Conservation (phyloP, 768 basidiomycete genomes). For the Psilocybe cubensis region DNA sequence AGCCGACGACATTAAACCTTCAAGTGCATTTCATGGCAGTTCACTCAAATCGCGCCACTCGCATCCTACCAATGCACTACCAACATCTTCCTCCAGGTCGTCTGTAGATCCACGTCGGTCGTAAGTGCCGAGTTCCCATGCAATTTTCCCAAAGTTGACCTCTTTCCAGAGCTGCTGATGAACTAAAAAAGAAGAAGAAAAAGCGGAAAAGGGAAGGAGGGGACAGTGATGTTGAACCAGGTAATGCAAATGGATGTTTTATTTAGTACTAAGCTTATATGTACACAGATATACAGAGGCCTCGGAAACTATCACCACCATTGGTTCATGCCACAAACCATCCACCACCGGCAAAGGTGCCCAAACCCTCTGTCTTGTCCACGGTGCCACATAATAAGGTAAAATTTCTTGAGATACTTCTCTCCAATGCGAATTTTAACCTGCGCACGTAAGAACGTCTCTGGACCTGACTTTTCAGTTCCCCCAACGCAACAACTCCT, state of each 20-base stretch:
- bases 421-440: not conserved
- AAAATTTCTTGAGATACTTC: conserved; percentile 14
- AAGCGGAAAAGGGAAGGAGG: conserved; percentile 81
- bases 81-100: conserved; percentile 52
- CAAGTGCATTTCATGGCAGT: conserved; percentile 33
- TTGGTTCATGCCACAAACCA: conserved; percentile 40
- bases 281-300: conserved; percentile 50
- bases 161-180: conserved; percentile 40
- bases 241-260: conserved; percentile 35
- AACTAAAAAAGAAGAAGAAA: conserved; percentile 80
- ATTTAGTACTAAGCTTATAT: conserved; percentile 1
- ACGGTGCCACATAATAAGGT: conserved; percentile 56
- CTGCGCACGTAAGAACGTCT: conserved; percentile 20
- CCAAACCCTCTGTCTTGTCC: conserved; percentile 51
- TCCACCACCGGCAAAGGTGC: conserved; percentile 52
- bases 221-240: conserved; percentile 71
- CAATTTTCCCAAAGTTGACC: conserved; percentile 8
- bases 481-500: conserved; percentile 55
- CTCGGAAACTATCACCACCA: conserved; percentile 64
- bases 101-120: conserved; percentile 67
- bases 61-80: conserved; percentile 44
- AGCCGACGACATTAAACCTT: conserved; percentile 50
- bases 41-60: conserved; percentile 52
- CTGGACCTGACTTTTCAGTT: conserved; percentile 65
- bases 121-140: conserved; percentile 37